A percentile compares a stretch with the other conserved stretches of the same genome.
Conservation (phyloP, 2,329 filamentous ascomycete genomes). For the Periconia macrospinosa region DNA sequence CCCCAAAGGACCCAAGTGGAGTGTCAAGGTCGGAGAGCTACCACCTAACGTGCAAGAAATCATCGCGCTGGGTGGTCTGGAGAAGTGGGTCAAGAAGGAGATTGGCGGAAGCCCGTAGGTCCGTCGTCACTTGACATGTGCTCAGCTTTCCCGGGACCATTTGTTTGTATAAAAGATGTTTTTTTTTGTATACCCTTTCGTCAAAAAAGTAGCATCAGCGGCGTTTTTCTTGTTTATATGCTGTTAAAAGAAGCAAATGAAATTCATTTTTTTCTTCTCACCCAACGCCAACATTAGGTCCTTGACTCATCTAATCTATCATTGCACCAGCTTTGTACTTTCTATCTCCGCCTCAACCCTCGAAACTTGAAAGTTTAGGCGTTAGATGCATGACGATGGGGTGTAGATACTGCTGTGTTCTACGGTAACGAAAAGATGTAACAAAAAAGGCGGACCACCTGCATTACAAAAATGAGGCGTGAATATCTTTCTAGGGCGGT, state of each 20-base stretch:
- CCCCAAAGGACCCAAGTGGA: conserved; percentile 68
- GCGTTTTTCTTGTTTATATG: conserved; percentile 1
- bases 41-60: conserved; percentile 79
- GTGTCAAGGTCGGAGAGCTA: conserved; percentile 78
- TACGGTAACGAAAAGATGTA: too few species aligned
- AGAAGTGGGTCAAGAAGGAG: conserved; percentile 79
- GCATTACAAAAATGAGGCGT: too few species aligned
- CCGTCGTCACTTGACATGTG: background rate
- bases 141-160: background rate
- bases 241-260: background rate
- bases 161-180: background rate
- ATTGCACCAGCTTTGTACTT: too few species aligned
- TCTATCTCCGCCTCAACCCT: too few species aligned
- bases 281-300: too few species aligned
- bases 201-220: conserved; percentile 7
- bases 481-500: too few species aligned
- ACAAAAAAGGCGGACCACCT: too few species aligned
- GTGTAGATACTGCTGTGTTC: too few species aligned
- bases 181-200: background rate
- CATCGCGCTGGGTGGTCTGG: conserved; percentile 66
- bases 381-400: too few species aligned
- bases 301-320: too few species aligned
- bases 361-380: too few species aligned
- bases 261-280: too few species aligned
- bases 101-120: conserved; percentile 49